These are phyloP conservation scores for Colletotrichum truncatum DNA, from an alignment of 2,329 filamentous ascomycete genomes.

Conservation along the genomic window DNA sequence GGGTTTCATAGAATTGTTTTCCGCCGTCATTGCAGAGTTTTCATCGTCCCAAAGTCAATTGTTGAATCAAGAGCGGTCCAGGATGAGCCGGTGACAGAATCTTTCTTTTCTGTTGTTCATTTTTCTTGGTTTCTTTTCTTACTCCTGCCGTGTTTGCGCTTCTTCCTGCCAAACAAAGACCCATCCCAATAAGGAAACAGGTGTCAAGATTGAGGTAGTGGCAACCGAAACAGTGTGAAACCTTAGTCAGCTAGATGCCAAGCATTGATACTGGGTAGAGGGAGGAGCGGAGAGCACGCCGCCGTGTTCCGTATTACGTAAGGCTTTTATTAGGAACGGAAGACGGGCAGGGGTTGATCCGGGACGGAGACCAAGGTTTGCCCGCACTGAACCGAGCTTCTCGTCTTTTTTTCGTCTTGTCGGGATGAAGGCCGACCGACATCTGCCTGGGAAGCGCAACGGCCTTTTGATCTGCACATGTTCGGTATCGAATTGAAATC, in stretches of 20 bases:
- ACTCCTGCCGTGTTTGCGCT: too few species aligned
- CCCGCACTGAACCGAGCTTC: slow-evolving; percentile 6
- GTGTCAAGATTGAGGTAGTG: neutral
- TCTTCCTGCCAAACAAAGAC: neutral
- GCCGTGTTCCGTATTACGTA: too few species aligned
- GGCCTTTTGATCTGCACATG: neutral
- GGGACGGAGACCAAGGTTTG: neutral
- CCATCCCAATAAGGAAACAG: neutral
- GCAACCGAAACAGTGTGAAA: slow-evolving; percentile 24
- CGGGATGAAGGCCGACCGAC: neutral
- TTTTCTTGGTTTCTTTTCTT: too few species aligned
- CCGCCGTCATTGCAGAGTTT: neutral
- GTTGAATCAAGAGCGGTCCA: neutral
- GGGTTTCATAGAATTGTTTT: neutral
- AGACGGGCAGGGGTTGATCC: neutral
- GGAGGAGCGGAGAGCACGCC: too few species aligned
- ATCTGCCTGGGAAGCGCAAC: neutral
- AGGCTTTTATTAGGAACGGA: neutral
- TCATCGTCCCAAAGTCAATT: neutral
- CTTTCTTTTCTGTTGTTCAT: too few species aligned
- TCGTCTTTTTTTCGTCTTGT: too few species aligned
- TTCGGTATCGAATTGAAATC: slow-evolving; percentile 18
- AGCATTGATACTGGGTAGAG: neutral
- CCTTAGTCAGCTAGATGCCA: slow-evolving; percentile 10
- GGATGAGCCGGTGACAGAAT: neutral